Evolutionary conservation across 495 filamentous ascomycete species (phyloP).

Genomic region (Daldinia concentrica): DNA sequence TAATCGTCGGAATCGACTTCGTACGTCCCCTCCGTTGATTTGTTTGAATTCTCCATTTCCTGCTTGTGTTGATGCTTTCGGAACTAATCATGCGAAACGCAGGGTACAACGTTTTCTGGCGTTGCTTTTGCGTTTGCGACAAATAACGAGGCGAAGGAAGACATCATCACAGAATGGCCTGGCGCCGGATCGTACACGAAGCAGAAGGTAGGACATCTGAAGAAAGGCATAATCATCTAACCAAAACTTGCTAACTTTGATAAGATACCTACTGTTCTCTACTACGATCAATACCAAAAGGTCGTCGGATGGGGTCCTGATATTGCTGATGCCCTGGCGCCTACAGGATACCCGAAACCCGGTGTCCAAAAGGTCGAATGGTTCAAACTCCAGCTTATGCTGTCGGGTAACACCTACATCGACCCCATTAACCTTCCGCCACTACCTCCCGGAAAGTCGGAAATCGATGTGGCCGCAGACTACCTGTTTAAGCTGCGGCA

Average conservation of each 20-base stretch:
- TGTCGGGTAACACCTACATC: constrained; percentile 81
- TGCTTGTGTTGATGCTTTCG: not conserved
- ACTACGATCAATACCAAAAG: constrained; percentile 81
- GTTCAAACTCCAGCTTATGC: constrained; percentile 83
- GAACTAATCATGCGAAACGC: constrained; percentile 39
- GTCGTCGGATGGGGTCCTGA: constrained; percentile 81
- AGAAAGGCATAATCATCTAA: not conserved
- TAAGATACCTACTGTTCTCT: constrained; percentile 77
- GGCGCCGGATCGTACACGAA: constrained; percentile 79
- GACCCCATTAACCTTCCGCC: constrained; percentile 81
- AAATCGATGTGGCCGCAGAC: constrained; percentile 79
- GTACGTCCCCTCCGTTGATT: constrained; percentile 56
- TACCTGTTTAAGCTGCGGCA: constrained; percentile 80
- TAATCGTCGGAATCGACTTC: constrained; percentile 85
- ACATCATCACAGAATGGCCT: constrained; percentile 82
- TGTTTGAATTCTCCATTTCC: not conserved
- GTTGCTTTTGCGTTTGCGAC: constrained; percentile 80
- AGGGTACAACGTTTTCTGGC: constrained; percentile 81
- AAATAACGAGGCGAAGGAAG: constrained; percentile 79
- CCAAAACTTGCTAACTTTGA: constrained; percentile 28
- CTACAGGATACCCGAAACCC: constrained; percentile 77
- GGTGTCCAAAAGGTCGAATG: constrained; percentile 82
- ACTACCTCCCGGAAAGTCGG: constrained; percentile 77
- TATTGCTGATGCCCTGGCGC: constrained; percentile 77
- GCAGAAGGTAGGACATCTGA: constrained; percentile 66